Evolutionary conservation across 331 rosid species (phyloP), one percentile per base, ranked within the genome.

Genomic region (Saraca asoca): DNA sequence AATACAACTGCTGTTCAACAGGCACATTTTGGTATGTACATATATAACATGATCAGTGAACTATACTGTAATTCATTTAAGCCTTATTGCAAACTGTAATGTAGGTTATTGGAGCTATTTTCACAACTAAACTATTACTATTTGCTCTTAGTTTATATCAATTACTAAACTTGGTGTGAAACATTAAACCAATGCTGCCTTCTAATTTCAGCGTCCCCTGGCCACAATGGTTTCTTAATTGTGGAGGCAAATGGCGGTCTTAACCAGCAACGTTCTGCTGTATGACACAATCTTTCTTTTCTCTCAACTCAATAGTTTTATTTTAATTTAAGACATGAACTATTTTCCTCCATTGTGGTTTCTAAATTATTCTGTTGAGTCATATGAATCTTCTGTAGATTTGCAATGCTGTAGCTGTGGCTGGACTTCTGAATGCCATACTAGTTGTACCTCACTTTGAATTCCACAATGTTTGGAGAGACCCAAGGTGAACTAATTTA

Each of bases 241-340:
- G 94, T 94, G 58, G 97, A 90, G 87, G 98, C 88, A 52, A 94
- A 90, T 80, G 98, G 98, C 10, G 98, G 98, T 64, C 98, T 94
- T 69, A 94, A 94, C 82, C 98, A 94, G 78, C 98, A 94, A 62
- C 90, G 97, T 54, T 90, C 98, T 44, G 97, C 98, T 44, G 98
- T 94, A 85, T 44, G 84, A 59, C 49, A 29, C 55, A 74, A 16
- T 48, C 15, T 64, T 17, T 16, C 7, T 16, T 43, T 18, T n/a
- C 9, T 76, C 58, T 9, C 31, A 24, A 38, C 67, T 56, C 19
- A 12, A 37, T 33, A 19, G 51, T 45, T 66, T 62, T 38, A 17
- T 73, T 56, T 33, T 45, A 12, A 13, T 41, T 34, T 14, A 16
- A 64, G 20, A 43, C 42, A 52, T 48, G 35, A 55, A 5, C 24